A percentile compares a stretch with the other conserved stretches of the same genome.
Conservation (phyloP, 768 basidiomycete species). For the Boletus coccyginus region DNA sequence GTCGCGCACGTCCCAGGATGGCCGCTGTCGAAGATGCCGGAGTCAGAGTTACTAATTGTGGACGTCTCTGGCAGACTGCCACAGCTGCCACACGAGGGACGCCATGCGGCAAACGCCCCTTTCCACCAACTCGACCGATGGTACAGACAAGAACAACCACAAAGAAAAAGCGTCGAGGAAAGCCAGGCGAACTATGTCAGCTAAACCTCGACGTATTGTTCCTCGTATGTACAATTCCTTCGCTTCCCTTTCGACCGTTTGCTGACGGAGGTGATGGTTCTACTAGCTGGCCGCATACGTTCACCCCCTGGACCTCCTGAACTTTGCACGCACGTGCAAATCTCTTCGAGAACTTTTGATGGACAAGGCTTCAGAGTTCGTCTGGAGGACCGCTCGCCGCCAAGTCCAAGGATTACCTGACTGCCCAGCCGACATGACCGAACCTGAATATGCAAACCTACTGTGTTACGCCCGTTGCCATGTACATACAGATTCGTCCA, state of each 20-base stretch:
- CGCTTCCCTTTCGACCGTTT: background rate
- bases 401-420: slow-evolving; percentile 38
- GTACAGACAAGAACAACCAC: background rate
- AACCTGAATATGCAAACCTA: slow-evolving; percentile 44
- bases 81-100: background rate
- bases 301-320: slow-evolving; percentile 1
- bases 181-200: background rate
- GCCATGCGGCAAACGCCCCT: background rate
- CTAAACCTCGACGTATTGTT: background rate
- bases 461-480: slow-evolving; percentile 30
- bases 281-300: background rate
- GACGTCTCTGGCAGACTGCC: background rate
- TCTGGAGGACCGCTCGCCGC: slow-evolving; percentile 27
- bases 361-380: slow-evolving; percentile 25
- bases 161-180: background rate
- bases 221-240: background rate
- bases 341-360: slow-evolving; percentile 26
- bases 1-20: too few species aligned
- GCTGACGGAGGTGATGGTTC: background rate
- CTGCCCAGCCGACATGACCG: slow-evolving; percentile 18
- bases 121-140: background rate
- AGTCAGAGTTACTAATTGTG: too few species aligned
- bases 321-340: slow-evolving; percentile 2
- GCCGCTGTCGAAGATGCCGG: too few species aligned
- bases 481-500: background rate